These are phyloP conservation scores for Amanita brunnescens DNA, from an alignment of 768 basidiomycete genomes.

Conservation along the genomic window DNA sequence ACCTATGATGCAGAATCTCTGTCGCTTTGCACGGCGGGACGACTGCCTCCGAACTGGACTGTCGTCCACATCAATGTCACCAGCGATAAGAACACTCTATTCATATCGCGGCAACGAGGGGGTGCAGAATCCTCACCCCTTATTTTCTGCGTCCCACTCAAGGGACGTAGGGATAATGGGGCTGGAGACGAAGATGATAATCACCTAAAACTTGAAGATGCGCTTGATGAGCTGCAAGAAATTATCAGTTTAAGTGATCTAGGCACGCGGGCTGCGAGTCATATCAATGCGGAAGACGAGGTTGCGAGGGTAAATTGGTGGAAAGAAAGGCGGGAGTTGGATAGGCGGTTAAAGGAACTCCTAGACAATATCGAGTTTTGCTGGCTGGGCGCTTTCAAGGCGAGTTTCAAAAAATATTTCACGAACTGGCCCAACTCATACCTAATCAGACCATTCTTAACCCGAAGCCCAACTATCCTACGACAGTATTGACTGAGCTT, in stretches of 20 bases:
- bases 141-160: constrained; percentile 84
- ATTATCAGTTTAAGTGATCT: constrained; percentile 78
- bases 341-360: constrained; percentile 63
- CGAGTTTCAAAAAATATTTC: constrained; percentile 21
- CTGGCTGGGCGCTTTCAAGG: constrained; percentile 98
- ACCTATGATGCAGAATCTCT: constrained; percentile 32
- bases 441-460: constrained; percentile 51
- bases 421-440: not conserved
- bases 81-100: constrained; percentile 73
- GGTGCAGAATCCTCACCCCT: constrained; percentile 42
- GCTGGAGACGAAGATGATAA: constrained; percentile 59
- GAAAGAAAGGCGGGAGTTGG: constrained; percentile 69
- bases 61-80: constrained; percentile 78
- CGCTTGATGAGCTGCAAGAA: constrained; percentile 61
- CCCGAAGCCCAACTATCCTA: constrained; percentile 31
- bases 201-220: constrained; percentile 68
- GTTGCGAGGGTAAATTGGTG: constrained; percentile 77
- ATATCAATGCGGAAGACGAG: constrained; percentile 59
- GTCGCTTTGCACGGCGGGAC: constrained; percentile 29
- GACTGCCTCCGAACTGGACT: constrained; percentile 73
- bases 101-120: constrained; percentile 71
- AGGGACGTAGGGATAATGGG: constrained; percentile 69
- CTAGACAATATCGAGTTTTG: constrained; percentile 86
- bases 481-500: constrained; percentile 45
- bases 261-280: constrained; percentile 60